Base-by-base conservation (phyloP, 2,329 filamentous ascomycete species). In the Delphinella strobiligena region DNA sequence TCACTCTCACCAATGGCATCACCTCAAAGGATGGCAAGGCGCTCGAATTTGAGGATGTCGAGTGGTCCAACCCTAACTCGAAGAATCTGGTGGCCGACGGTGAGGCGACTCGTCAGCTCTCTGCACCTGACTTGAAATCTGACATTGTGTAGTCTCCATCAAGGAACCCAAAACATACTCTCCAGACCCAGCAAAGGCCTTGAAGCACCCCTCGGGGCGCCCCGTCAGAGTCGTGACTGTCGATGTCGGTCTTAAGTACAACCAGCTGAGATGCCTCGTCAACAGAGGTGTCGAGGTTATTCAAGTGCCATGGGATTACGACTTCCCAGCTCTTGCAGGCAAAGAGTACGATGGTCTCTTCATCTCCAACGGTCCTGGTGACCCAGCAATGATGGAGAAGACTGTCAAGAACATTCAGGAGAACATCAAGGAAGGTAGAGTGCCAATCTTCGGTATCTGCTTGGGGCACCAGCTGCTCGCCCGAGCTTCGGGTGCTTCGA, bases 171-270 rank as follows among this genome's bases (percentile, higher is more conserved):
- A 86, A 60, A 72, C 94, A 42, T 96, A 89, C 66, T 78, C 78
- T 52, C 87, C 88, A 39, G 75, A 77, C 47, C 64, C 77, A 24
- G 73, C 78, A 43, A 74, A 71, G 53, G 78, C 80, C 47, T 74
- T 93, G 53, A 81, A 84, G 63, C 87, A 94, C 64, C 82, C 88
- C 31, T 93, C 86, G 41, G 91, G 89, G 46, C 82, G 88, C 52
- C 73, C 80, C 36, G 73, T 96, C 43, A 84, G 88, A 57, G 80
- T 98, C 45, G 71, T 96, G 37, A 94, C 87, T 59, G 75, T 98
- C 51, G 91, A 98, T 66, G 89, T 98, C 51, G 91, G 91, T 60
- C 80, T 96, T 71, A 98, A 98, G 67, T 95, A 85, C 68, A 98
- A 96, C 67, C 91, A 98, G 67, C 73, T 98, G 52, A 77, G 91